Evolutionary conservation across 306 rosid genomes (phyloP).

Genomic region (Cucurbita maxima): DNA sequence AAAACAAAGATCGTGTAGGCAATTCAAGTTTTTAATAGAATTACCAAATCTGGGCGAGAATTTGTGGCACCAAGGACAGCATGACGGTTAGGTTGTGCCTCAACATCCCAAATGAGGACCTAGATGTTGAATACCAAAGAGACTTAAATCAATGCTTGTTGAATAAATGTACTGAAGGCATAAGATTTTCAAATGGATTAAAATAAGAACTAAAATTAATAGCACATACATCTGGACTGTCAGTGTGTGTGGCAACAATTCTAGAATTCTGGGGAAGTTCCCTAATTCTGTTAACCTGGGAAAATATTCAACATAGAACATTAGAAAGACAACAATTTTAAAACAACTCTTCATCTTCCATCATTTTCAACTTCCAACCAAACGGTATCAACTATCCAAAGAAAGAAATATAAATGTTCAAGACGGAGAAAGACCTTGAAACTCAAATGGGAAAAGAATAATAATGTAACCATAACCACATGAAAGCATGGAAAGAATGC

Average conservation of each 20-base stretch:
- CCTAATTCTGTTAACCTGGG: slow-evolving; percentile 93
- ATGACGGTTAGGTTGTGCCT: slow-evolving; percentile 92
- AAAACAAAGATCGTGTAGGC: neutral
- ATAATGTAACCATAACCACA: neutral
- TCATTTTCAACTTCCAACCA: neutral
- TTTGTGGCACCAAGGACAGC: slow-evolving; percentile 90
- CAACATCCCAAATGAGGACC: slow-evolving; percentile 98
- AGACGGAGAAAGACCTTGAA: neutral
- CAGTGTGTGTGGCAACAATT: slow-evolving; percentile 97
- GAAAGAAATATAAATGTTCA: neutral
- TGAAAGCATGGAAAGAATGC: neutral
- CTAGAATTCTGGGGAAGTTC: slow-evolving; percentile 84
- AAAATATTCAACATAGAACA: slow-evolving; percentile 10
- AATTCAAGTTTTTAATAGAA: neutral
- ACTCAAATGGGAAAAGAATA: neutral
- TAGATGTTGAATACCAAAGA: slow-evolving; percentile 14
- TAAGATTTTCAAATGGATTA: neutral
- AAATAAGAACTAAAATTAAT: neutral
- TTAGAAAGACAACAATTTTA: neutral
- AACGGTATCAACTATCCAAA: neutral
- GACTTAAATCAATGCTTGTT: neutral
- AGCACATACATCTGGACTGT: slow-evolving; percentile 80
- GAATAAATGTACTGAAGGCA: neutral
- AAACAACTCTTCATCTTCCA: neutral
- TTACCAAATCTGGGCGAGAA: slow-evolving; percentile 97